Conservation (phyloP, 2,329 filamentous ascomycete species). For the Xylariaceae sp. region DNA sequence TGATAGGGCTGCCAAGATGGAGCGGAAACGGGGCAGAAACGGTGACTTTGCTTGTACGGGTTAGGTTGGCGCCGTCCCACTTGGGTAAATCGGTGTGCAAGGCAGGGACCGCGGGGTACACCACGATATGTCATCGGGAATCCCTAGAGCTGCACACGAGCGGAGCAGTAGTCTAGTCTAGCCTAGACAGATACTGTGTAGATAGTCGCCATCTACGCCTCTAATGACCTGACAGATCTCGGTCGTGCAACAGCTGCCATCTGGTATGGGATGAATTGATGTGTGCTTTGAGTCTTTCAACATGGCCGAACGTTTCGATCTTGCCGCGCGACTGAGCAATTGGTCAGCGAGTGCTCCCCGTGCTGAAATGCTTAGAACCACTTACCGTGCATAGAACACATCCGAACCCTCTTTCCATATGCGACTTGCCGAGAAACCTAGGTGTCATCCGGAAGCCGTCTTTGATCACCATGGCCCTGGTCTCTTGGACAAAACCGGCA, state of each 20-base stretch:
- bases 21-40: too few relatives aligned
- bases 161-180: too few relatives aligned
- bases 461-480: constrained; percentile 27
- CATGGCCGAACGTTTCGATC: constrained; percentile 30
- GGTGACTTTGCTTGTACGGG: too few relatives aligned
- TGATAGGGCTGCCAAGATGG: too few relatives aligned
- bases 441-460: constrained; percentile 36
- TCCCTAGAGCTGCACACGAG: too few relatives aligned
- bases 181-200: too few relatives aligned
- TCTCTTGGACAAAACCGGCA: constrained; percentile 11
- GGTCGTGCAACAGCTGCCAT: constrained; percentile 40
- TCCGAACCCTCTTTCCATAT: constrained; percentile 33
- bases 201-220: too few relatives aligned
- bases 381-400: constrained; percentile 35
- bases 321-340: constrained; percentile 27
- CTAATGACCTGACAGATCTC: constrained; percentile 26
- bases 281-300: constrained; percentile 30
- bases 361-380: neutral
- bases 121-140: too few relatives aligned
- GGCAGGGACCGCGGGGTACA: too few relatives aligned
- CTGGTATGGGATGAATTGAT: constrained; percentile 36
- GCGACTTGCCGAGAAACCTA: constrained; percentile 38
- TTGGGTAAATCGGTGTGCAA: too few relatives aligned
- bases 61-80: too few relatives aligned
- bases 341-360: constrained; percentile 1